Evolutionary conservation across 2,329 filamentous ascomycete genomes (phyloP), one percentile per base, ranked within the genome.

Genomic region (Nigrospora osmanthi): DNA sequence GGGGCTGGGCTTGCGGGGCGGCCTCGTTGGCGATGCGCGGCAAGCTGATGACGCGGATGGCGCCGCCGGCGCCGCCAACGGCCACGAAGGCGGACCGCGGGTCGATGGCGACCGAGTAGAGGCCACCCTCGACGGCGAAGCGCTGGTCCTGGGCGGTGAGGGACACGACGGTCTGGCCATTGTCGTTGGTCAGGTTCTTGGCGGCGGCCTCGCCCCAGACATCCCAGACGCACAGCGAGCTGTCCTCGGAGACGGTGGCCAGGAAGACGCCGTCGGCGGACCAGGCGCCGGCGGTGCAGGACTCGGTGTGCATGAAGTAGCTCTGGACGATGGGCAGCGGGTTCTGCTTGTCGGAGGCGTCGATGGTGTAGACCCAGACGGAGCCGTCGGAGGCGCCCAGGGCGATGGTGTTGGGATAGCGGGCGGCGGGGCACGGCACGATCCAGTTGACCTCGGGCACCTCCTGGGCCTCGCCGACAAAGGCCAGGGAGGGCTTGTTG

Each of bases 391-490:
- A 86, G 32, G 89, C 89, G 46, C 93, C 93, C 9, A 98, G 70
- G 0, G 93, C 93, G 50, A 98, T 62, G 10, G 88, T 82, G 67
- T 96, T 94, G 49, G 85, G 79, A 60, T 87, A 80, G 6, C 73
- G 69, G 12, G 81, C 65, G 49, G 83, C 73, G 1, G 90, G 89
- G 60, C 87, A 95, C 0, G 89, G 68, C 1, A 73, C 67, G 32
- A 97, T 67, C 90, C 91, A 98, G 71, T 93, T 95, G 58, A 98
- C 85, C 67, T 97, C 91, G 55, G 94, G 86, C 11, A 96, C 91
- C 64, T 98, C 93, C 58, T 89, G 85, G 3, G 82, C 79, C 58
- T 93, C 87, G 45, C 78, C 86, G 10, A 95, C 65, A 57, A 87
- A 85, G 38, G 75, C 71, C 58, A 79, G 65, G 42, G 72, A 67